Conservation (phyloP, 306 rosid genomes). For the Abrus pulchellus region DNA sequence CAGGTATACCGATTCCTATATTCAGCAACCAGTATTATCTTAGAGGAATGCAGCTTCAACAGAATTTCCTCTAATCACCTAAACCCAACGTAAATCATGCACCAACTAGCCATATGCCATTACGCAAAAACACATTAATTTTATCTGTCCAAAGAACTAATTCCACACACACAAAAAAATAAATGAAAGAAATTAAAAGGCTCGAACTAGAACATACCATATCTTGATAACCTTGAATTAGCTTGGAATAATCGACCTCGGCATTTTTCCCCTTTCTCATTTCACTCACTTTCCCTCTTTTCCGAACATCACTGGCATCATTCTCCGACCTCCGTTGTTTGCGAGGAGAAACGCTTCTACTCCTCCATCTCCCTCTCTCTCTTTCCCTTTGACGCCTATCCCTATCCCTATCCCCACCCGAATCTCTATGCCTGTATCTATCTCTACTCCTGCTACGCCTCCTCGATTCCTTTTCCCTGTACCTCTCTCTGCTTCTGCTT, state of each 20-base stretch:
- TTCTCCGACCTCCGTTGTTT: conserved; percentile 52
- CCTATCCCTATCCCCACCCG: conserved; percentile 44
- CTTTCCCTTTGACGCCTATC: conserved; percentile 17
- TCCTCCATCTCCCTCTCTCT: conserved; percentile 46
- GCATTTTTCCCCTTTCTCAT: conserved; percentile 56
- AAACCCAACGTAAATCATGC: conserved; percentile 7
- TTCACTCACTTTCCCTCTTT: conserved; percentile 47
- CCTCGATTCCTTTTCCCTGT: conserved; percentile 48
- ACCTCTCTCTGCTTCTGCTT: conserved; percentile 70
- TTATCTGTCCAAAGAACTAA: background rate
- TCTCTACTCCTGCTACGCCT: conserved; percentile 73
- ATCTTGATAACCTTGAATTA: conserved; percentile 74
- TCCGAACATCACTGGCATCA: conserved; percentile 16
- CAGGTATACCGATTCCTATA: background rate
- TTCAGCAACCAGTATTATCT: background rate
- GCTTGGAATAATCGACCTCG: conserved; percentile 59
- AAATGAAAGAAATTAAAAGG: background rate
- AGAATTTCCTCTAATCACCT: background rate
- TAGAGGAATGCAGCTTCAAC: background rate
- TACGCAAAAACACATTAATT: background rate
- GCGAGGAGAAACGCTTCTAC: conserved; percentile 60
- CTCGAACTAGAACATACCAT: conserved; percentile 63
- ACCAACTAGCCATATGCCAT: conserved; percentile 22
- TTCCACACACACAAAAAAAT: background rate
- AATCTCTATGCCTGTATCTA: conserved; percentile 46